Conservation (phyloP, 2,329 filamentous ascomycete genomes). For the Pseudovirgaria hyperparasitica region DNA sequence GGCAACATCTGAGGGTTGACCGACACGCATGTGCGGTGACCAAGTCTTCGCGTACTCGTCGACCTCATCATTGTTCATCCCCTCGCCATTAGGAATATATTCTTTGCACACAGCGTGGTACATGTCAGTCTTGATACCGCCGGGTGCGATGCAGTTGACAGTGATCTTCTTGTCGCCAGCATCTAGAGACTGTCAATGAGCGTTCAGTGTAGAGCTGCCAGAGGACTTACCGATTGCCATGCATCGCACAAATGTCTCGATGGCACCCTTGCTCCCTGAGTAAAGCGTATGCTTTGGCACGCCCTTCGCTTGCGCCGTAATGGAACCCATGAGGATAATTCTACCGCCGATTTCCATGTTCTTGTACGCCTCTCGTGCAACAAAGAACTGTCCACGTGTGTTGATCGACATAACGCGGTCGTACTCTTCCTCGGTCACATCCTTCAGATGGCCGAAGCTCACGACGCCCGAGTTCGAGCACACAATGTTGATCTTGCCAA, state of each 20-base stretch:
- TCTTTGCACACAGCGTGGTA: constrained; percentile 52
- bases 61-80: constrained; percentile 43
- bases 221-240: constrained; percentile 34
- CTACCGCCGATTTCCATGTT: constrained; percentile 37
- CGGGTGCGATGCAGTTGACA: constrained; percentile 48
- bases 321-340: constrained; percentile 43
- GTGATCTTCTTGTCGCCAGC: constrained; percentile 42
- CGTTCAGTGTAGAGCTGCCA: constrained; percentile 4
- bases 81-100: constrained; percentile 47
- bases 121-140: constrained; percentile 44
- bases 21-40: constrained; percentile 52
- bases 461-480: constrained; percentile 54
- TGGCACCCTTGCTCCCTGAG: constrained; percentile 41
- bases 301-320: constrained; percentile 44
- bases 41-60: constrained; percentile 52
- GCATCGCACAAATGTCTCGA: constrained; percentile 41
- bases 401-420: constrained; percentile 49
- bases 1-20: constrained; percentile 55
- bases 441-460: constrained; percentile 40
- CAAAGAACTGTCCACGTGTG: constrained; percentile 52
- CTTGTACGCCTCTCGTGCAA: constrained; percentile 44
- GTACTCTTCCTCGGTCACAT: constrained; percentile 41
- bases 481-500: constrained; percentile 56
- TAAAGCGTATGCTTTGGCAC: constrained; percentile 42
- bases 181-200: constrained; percentile 17